Evolutionary conservation across 768 basidiomycete genomes (phyloP).

Genomic region (Mycena epipterygia): DNA sequence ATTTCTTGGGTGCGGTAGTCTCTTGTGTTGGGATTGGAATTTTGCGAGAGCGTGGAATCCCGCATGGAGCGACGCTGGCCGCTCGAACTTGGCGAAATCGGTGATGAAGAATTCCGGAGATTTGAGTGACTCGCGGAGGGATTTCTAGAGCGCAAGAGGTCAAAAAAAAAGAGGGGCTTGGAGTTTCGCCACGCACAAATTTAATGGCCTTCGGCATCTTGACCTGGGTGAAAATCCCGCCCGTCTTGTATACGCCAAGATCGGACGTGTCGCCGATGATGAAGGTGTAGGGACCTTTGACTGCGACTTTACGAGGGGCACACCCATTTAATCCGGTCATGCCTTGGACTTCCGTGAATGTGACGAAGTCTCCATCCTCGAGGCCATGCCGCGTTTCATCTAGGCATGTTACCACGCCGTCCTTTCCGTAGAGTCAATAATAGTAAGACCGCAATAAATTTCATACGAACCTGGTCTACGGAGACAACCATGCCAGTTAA

Average conservation of each 20-base stretch:
- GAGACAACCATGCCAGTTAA: slow-evolving; percentile 96
- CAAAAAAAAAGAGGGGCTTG: neutral
- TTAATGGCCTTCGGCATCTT: slow-evolving; percentile 98
- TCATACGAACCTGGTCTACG: slow-evolving; percentile 88
- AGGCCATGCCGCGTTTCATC: slow-evolving; percentile 99
- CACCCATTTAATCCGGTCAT: slow-evolving; percentile 93
- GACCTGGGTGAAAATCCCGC: slow-evolving; percentile 97
- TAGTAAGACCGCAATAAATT: slow-evolving; percentile 13
- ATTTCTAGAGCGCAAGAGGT: slow-evolving; percentile 73
- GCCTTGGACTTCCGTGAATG: slow-evolving; percentile 95
- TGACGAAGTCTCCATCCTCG: slow-evolving; percentile 98
- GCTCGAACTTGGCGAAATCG: slow-evolving; percentile 97
- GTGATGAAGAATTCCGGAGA: slow-evolving; percentile 92
- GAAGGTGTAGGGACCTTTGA: slow-evolving; percentile 99
- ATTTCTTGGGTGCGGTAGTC: slow-evolving; percentile 88
- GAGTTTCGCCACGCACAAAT: slow-evolving; percentile 74
- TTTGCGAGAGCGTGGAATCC: slow-evolving; percentile 95
- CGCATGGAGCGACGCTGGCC: slow-evolving; percentile 89
- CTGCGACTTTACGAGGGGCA: slow-evolving; percentile 91
- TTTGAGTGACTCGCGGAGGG: slow-evolving; percentile 86
- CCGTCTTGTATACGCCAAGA: slow-evolving; percentile 82
- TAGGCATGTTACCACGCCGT: slow-evolving; percentile 95
- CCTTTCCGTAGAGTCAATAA: slow-evolving; percentile 69
- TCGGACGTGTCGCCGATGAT: slow-evolving; percentile 92
- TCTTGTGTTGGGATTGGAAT: slow-evolving; percentile 73